Conservation (phyloP, 768 basidiomycete species). For the Lactarius hatsudake region DNA sequence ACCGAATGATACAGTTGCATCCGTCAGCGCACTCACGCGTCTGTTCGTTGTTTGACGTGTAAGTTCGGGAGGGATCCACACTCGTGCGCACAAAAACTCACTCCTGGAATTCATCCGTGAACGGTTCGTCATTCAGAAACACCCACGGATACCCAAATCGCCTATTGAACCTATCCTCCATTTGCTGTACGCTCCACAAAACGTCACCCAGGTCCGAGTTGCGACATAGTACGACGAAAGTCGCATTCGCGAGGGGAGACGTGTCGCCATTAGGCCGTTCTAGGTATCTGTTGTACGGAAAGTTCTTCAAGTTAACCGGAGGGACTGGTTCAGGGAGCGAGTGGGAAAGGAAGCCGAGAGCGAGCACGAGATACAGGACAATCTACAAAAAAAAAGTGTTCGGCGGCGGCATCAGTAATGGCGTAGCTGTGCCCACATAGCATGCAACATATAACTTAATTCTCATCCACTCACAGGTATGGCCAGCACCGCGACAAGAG, state of each 20-base stretch:
- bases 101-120: slow-evolving; percentile 71
- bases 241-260: slow-evolving; percentile 34
- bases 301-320: background rate
- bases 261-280: background rate
- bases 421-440: background rate
- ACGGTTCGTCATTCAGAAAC: slow-evolving; percentile 83
- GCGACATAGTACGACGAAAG: slow-evolving; percentile 52
- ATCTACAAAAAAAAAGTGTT: no score
- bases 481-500: background rate
- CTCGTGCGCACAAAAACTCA: slow-evolving; percentile 32
- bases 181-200: slow-evolving; percentile 61
- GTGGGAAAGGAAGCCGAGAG: background rate
- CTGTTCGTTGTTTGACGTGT: slow-evolving; percentile 22
- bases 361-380: background rate
- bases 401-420: background rate
- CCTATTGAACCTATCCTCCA: slow-evolving; percentile 87
- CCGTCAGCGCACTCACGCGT: slow-evolving; percentile 34
- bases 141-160: slow-evolving; percentile 81
- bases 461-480: background rate
- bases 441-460: no score
- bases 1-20: slow-evolving; percentile 38
- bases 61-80: background rate
- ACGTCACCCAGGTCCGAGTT: slow-evolving; percentile 60
- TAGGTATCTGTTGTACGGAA: background rate
- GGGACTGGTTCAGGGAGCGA: background rate